These are phyloP conservation scores for Miscanthus lutarioriparius DNA, from an alignment of 176 grass and related monocot species.

Conservation along the genomic window DNA sequence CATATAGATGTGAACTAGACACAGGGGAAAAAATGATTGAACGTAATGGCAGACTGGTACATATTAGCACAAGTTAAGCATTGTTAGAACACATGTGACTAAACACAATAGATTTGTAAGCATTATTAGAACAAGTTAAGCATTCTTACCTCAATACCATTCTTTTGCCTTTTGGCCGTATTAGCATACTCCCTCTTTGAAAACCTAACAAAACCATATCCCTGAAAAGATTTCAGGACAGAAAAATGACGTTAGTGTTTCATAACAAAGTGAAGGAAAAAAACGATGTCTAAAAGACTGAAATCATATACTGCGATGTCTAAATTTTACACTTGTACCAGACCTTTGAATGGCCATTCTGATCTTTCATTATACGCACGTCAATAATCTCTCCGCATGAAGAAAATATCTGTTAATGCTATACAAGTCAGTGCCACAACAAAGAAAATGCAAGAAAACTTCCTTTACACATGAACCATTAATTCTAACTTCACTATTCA, in stretches of 20 bases:
- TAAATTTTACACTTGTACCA: conserved; percentile 23
- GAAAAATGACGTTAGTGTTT: background rate
- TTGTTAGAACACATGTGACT: conserved; percentile 19
- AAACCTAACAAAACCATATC: conserved; percentile 85
- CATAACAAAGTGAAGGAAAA: background rate
- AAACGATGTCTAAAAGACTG: background rate
- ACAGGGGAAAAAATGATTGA: background rate
- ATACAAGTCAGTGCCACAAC: conserved; percentile 2
- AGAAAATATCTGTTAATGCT: conserved; percentile 72
- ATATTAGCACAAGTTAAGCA: conserved; percentile 13
- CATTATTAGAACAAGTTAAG: conserved; percentile 31
- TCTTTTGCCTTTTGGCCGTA: conserved; percentile 59
- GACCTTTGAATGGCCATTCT: conserved; percentile 71
- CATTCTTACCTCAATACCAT: conserved; percentile 58
- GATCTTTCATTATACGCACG: conserved; percentile 66
- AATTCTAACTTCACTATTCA: background rate
- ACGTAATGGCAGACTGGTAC: background rate
- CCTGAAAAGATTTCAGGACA: conserved; percentile 50
- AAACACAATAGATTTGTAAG: background rate
- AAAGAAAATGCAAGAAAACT: conserved; percentile 1
- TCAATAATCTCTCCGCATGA: conserved; percentile 68
- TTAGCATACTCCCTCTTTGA: conserved; percentile 59
- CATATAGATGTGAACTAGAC: background rate
- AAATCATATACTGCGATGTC: conserved; percentile 20
- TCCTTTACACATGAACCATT: background rate